phyloP scores from a whole-genome alignment of 2,329 filamentous ascomycete species.

The Cadophora sp. region DNA sequence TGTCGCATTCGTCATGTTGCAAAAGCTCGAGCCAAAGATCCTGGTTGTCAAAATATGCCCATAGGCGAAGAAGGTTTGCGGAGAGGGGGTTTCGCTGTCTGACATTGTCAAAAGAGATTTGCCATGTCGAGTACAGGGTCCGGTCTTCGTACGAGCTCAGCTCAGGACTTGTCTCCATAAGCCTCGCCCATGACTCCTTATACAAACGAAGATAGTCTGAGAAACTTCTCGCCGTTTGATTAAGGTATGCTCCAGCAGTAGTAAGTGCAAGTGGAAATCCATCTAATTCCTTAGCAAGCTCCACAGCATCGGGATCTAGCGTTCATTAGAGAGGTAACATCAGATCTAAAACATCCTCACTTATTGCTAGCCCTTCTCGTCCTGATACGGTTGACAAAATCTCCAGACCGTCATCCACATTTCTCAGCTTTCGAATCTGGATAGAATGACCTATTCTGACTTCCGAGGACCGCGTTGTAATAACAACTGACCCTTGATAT shows the following conservation, averaged over 20 bases:
- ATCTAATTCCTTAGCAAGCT: conserved; percentile 21
- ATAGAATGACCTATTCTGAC: conserved; percentile 20
- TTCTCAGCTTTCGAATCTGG: conserved; percentile 20
- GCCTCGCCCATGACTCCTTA: conserved; percentile 22
- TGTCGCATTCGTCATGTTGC: conserved; percentile 8
- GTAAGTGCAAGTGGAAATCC: conserved; percentile 21
- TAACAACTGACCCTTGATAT: conserved; percentile 27
- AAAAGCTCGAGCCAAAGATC: conserved; percentile 29
- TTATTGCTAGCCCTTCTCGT: conserved; percentile 8
- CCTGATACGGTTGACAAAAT: conserved; percentile 23
- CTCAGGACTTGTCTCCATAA: conserved; percentile 17
- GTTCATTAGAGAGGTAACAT: too few species aligned
- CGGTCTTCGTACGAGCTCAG: conserved; percentile 23
- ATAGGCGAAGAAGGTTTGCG: conserved; percentile 20
- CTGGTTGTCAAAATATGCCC: conserved; percentile 25
- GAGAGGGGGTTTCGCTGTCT: conserved; percentile 17
- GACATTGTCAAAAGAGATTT: conserved; percentile 22
- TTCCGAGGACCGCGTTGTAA: conserved; percentile 24
- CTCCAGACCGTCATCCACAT: conserved; percentile 22
- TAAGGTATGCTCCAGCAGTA: conserved; percentile 24
- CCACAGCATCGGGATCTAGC: conserved; percentile 19
- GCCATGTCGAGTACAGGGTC: conserved; percentile 24
- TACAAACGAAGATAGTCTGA: conserved; percentile 20
- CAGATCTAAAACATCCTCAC: conserved; percentile 16
- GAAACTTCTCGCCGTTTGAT: conserved; percentile 16